phyloP scores from a whole-genome alignment of 305 asterid species.

The Nicotiana rustica region DNA sequence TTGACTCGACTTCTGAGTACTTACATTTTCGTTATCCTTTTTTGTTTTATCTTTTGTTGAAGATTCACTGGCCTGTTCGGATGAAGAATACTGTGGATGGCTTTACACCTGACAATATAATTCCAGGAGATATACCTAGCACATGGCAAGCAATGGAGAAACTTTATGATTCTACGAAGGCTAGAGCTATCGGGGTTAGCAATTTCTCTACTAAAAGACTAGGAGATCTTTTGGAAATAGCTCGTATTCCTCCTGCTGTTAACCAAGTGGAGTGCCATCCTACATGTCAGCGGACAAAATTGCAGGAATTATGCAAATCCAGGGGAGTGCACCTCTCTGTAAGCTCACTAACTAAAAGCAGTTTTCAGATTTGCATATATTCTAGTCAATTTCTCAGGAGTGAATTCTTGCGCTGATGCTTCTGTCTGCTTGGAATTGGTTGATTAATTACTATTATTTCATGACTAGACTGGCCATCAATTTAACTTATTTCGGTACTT shows the following conservation, averaged over 20 bases:
- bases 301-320: conserved; percentile 65
- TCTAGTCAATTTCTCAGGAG: neutral
- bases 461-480: neutral
- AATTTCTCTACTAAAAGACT: conserved; percentile 73
- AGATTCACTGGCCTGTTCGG: conserved; percentile 83
- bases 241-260: conserved; percentile 80
- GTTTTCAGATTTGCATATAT: neutral
- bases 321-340: conserved; percentile 80
- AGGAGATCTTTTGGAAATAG: conserved; percentile 58
- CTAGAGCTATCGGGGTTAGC: conserved; percentile 78
- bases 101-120: conserved; percentile 55
- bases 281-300: conserved; percentile 70
- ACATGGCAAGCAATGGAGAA: conserved; percentile 87
- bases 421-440: neutral
- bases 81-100: conserved; percentile 53
- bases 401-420: neutral
- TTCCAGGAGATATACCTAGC: conserved; percentile 68
- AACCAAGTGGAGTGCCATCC: conserved; percentile 86
- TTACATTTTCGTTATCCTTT: neutral
- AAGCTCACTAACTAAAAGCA: conserved; percentile 44
- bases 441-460: neutral
- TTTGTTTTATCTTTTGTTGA: conserved; percentile 37
- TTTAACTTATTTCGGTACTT: neutral
- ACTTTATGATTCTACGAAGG: conserved; percentile 69
- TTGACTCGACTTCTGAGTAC: neutral